A percentile compares a stretch with the other conserved stretches of the same genome.
These are phyloP conservation scores for Coemansia sp. DNA, from an alignment of 192 early-diverging fungal genomes.

Conservation along the genomic window DNA sequence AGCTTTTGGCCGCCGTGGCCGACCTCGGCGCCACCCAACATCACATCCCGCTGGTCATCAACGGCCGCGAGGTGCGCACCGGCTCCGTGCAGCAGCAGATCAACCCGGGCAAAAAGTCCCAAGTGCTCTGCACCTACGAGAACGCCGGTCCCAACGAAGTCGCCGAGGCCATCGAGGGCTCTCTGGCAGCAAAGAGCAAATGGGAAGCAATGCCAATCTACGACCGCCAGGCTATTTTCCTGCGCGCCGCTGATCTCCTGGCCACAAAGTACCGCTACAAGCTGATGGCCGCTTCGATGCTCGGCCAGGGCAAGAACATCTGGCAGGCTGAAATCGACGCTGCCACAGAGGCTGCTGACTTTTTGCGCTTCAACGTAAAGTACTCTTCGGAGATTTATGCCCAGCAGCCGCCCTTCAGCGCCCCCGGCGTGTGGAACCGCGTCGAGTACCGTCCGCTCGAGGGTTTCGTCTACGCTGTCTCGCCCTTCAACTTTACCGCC, in stretches of 20 bases:
- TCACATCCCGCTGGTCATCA: constrained; percentile 80
- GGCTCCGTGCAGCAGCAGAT: constrained; percentile 68
- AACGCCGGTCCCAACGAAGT: constrained; percentile 72
- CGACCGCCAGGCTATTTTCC: constrained; percentile 93
- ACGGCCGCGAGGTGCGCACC: constrained; percentile 78
- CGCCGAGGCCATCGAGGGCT: constrained; percentile 81
- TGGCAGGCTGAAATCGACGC: constrained; percentile 99
- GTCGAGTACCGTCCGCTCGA: constrained; percentile 94
- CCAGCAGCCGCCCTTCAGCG: constrained; percentile 89
- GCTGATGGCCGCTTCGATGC: constrained; percentile 93
- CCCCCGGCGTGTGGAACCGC: constrained; percentile 86
- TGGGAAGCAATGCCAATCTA: constrained; percentile 95
- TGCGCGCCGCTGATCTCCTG: constrained; percentile 96
- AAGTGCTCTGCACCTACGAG: constrained; percentile 78
- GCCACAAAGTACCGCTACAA: constrained; percentile 88
- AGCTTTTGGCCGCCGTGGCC: constrained; percentile 74
- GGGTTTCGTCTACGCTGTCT: constrained; percentile 97
- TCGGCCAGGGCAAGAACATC: constrained; percentile 97
- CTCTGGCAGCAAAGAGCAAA: constrained; percentile 74
- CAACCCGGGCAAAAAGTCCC: constrained; percentile 81
- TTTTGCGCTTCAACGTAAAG: constrained; percentile 93
- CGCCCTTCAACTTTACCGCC: constrained; percentile 99
- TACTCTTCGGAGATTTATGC: constrained; percentile 92
- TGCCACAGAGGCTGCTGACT: constrained; percentile 92
- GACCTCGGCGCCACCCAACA: constrained; percentile 65